Base-by-base conservation (phyloP, 2,329 filamentous ascomycete genomes). In the Fusarium mangiferae region DNA sequence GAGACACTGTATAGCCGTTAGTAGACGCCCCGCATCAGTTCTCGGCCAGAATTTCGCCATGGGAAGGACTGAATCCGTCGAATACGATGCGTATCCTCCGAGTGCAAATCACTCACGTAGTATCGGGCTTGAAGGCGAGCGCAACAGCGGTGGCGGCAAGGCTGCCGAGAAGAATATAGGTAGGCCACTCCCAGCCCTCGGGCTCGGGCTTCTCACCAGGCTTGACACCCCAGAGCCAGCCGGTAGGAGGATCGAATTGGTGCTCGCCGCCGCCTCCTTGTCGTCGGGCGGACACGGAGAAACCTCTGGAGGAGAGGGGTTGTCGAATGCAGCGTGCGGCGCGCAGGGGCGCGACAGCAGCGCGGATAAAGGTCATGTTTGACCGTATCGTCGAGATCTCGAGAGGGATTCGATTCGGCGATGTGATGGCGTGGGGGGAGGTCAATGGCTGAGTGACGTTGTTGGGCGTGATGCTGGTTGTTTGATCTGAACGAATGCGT, bases 91-190 rank as follows among this genome's bases (percentile, higher is more conserved):
- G 36, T 45, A 33, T 45, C 51, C 45, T 62, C 39, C 46, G 39
- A 54, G 36, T 55, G 56, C 63, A 62, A 63, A 65, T 68, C 59
- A 94, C 95, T 87, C 89, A 99, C 96, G 94, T 97, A 74, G 96
- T 98, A 88, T 99, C 96, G 60, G 96, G 96, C 91, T 98, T 98
- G 83, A 96, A 98, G 72, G 94, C 94, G 85, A 98, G 94, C 75
- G 93, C 94, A 75, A 98, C 87, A 70, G 90, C 90, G 62, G 91
- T 92, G 75, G 94, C 87, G 35, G 90, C 84, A 80, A 97, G 85
- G 80, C 91, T 92, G 82, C 92, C 93, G 84, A 97, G 95, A 56
- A 95, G 95, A 82, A 93, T 94, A 82, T 92, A 92, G 87, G 93
- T 95, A 63, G 95, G 85, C 76, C 88, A 91, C 89, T 99, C 96